A percentile compares a stretch with the other conserved stretches of the same genome.
These are phyloP conservation scores for Dendrobium officinale DNA, from an alignment of 106 monocot species.

Conservation along the genomic window DNA sequence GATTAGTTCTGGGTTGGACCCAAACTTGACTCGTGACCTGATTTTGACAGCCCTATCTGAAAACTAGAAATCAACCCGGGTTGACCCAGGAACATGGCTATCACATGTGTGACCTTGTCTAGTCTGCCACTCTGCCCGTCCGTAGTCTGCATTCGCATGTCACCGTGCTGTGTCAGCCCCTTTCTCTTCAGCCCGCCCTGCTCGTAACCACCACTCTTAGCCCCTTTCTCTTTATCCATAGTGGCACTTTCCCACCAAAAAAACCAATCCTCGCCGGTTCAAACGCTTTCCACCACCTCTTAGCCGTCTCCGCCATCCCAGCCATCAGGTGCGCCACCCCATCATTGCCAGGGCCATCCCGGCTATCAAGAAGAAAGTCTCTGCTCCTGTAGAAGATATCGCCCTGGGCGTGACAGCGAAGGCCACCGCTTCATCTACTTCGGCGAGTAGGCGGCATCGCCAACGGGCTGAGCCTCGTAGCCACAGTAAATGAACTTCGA, in stretches of 20 bases:
- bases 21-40: no score
- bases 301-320: background rate
- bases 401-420: conserved; percentile 18
- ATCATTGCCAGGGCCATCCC: conserved; percentile 48
- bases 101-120: no score
- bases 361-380: conserved; percentile 59
- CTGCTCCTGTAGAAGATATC: conserved; percentile 50
- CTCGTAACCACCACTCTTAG: no score
- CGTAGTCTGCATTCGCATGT: no score
- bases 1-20: no score
- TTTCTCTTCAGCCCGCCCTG: conserved; percentile 37
- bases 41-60: no score
- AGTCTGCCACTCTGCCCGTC: no score
- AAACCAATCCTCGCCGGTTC: conserved; percentile 2
- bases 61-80: no score
- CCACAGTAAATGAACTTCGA: conserved; percentile 49
- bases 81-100: no score
- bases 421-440: conserved; percentile 40
- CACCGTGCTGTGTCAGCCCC: no score
- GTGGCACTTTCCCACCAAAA: conserved; percentile 49
- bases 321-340: background rate
- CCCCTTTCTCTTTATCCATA: conserved; percentile 58
- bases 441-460: conserved; percentile 33
- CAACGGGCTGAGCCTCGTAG: conserved; percentile 17
- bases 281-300: background rate